Evolutionary conservation across 768 basidiomycete species (phyloP), one percentile per base, ranked within the genome.

Genomic region (Megacollybia marginata): DNA sequence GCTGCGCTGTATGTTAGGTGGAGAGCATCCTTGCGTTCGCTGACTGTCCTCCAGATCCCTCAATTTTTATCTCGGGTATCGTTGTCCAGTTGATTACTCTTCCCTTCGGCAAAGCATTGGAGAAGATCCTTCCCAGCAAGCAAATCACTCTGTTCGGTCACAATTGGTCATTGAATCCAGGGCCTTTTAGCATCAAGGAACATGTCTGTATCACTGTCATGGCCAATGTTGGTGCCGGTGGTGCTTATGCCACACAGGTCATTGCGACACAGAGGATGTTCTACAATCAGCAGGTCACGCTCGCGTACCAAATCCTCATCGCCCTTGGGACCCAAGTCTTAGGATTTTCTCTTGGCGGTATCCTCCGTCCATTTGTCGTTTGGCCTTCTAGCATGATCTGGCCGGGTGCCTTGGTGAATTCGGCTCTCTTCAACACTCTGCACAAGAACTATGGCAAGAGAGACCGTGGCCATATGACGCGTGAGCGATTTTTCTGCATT

Each of bases 181-280:
- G 91, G 0, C 89, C 87, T 2, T 94, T 93, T 72, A 84, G 79
- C 54, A 82, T 93, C 74, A 94, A 94, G 73, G 92, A 94, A 61
- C 92, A 94, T 59, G 82, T 88, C 53, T 82, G 80, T 62, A 85
- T 87, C 60, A 85, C 85, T 19, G 77, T 89, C 52, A 90, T 91
- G 88, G 78, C 80, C 34, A 89, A 85, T 61, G 76, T 87, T 23
- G 78, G 74, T 20, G 72, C 75, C 48, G 62, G 65, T 19, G 86
- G 86, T 36, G 77, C 82, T 2, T 88, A 89, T 58, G 78, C 80
- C 28, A 83, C 85, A 1, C 85, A 89, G 49, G 72, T 89, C 49
- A 61, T 83, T 50, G 70, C 83, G 2, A 69, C 84, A 0, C 85
- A 89, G 65, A 73, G 75, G 47, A 59, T 84, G 46, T 85, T 85